Evolutionary conservation across 2,329 filamentous ascomycete genomes (phyloP), one percentile per base, ranked within the genome.

Genomic region (Onygena corvina): DNA sequence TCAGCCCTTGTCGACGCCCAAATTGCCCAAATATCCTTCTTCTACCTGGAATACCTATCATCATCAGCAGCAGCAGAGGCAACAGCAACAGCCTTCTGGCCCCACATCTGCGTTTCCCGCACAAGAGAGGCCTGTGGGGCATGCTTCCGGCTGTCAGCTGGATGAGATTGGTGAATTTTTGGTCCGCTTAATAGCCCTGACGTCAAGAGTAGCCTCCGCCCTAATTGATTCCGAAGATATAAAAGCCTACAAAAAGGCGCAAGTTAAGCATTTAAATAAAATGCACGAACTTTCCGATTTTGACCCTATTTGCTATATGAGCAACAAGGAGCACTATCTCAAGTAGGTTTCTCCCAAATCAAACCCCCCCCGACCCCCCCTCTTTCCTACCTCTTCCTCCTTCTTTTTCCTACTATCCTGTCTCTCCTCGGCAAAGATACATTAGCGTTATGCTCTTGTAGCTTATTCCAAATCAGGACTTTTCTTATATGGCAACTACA

Each of bases 191-290:
- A 42, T 27, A 23, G 9, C 23, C 21, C 27, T 46, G 16, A 47
- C 46, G 4, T 47, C 46, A 7, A 34, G 21, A 20, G 18, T 47
- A 34, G 30, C 33, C 23, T 47, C 46, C 21, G 33, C 30, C 20
- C 29, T 47, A 31, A 20, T 36, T 4, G 33, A 47, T 27, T 30
- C 27, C 23, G 46, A 47, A 12, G 27, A 47, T 47, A 36, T 47
- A 29, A 36, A 36, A 36, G 18, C 30, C 29, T 47, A 34, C 23
- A 47, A 35, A 21, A 20, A 34, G 8, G 33, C 18, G 16, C 33
- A 36, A 11, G n/a, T 47, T 16, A 30, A 47, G 20, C 30, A 47
- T 27, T 14, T 36, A 27, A 27, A 47, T 16, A 27, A 23, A 12
- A 33, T 27, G 21, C 30, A 47, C 29, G 18, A 47, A 23, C 46